Evolutionary conservation across 805 yeast genomes (phyloP), one percentile per base, ranked within the genome.

Genomic region (Wickerhamomyces canadensis): DNA sequence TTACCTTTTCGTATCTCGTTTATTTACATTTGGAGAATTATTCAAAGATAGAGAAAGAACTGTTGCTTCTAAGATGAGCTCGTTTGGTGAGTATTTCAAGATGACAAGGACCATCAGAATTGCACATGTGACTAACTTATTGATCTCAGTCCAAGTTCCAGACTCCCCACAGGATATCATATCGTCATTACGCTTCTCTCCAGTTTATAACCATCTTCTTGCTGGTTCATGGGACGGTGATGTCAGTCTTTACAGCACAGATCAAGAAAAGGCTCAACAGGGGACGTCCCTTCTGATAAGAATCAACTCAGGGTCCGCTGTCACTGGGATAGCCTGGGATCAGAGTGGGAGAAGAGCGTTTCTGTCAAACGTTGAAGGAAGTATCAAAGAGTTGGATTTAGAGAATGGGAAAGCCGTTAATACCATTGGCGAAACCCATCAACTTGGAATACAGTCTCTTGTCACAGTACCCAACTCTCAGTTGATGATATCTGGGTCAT

Each of bases 211-310:
- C n/a, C 65, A 67, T 34, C 58, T 80, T 12, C 53, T 74, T 4
- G 74, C 65, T 1, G 64, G 80, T 2, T 62, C 80, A 0, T 80
- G 87, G 85, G 84, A 78, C 45, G 70, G 74, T 4, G 50, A 62
- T 4, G 49, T 77, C 0, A 49, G 65, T 5, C 54, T 76, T 4
- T 78, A 68, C 48, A 68, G 68, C 41, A 54, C 62, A 1, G 53
- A 55, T 18, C 36, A 44, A 4, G 44, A 48, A 10, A 36, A 37
- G 9, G 42, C 34, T 43, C 54, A 66, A 18, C 58, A 64, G 4
- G 42, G 47, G 40, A 58, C 31, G 51, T 51, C 35, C 29, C 57
- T 33, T 42, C 51, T 45, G 46, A 57, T 60, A 49, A 57, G 43
- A 27, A 41, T 44, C 6, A 26, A 15, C 22, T 44, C 36, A 13